A percentile compares a stretch with the other conserved stretches of the same genome.
phyloP scores from a whole-genome alignment of 31 red algal species.

The Porphyra umbilicalis region DNA sequence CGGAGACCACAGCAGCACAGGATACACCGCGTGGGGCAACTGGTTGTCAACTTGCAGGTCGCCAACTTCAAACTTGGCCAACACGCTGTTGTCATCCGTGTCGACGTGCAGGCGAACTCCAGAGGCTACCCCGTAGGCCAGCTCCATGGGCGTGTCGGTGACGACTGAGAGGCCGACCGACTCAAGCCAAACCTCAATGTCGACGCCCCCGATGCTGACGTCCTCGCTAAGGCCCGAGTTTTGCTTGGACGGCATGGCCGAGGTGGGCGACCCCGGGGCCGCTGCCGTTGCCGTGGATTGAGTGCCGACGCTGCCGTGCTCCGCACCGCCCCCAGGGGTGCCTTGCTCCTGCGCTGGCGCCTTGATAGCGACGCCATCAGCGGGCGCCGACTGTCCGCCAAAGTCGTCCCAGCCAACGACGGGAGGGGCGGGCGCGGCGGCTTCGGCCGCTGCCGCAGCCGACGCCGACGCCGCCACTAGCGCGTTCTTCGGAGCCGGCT shows the following conservation, averaged over 20 bases:
- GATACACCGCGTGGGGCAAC: slow-evolving; percentile 71
- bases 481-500: not conserved
- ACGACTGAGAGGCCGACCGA: slow-evolving; percentile 80
- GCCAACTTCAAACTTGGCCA: slow-evolving; percentile 58
- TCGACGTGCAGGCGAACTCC: slow-evolving; percentile 77
- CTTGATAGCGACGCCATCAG: not conserved
- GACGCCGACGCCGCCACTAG: not conserved
- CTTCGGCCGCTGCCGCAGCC: not conserved
- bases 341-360: not conserved
- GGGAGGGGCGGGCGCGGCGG: not conserved
- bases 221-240: not conserved
- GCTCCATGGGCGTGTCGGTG: slow-evolving; percentile 61
- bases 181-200: slow-evolving; percentile 79
- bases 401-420: slow-evolving; percentile 12
- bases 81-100: slow-evolving; percentile 65
- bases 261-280: not conserved
- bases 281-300: not conserved
- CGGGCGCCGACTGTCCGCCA: not conserved
- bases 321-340: too few species aligned
- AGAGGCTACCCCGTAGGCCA: slow-evolving; percentile 69
- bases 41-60: slow-evolving; percentile 99
- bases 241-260: not conserved
- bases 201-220: slow-evolving; percentile 29
- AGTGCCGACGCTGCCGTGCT: not conserved
- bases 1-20: slow-evolving; percentile 93